A percentile compares a stretch with the other conserved stretches of the same genome.
phyloP scores from a whole-genome alignment of 2,329 filamentous ascomycete genomes.

The Fusarium sp. region DNA sequence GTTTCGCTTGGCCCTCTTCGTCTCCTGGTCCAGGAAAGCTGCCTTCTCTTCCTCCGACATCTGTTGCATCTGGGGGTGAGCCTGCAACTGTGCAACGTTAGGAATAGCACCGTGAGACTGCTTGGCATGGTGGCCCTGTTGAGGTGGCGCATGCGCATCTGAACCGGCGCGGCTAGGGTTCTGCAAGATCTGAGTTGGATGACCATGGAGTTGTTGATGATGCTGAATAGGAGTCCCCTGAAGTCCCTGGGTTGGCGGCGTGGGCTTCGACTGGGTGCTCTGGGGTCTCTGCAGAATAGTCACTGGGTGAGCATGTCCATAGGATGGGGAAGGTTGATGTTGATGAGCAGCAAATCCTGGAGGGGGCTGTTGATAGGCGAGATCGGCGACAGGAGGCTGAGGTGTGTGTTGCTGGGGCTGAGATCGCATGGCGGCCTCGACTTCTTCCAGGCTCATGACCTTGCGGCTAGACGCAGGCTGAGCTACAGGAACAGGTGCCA shows the following conservation, averaged over 20 bases:
- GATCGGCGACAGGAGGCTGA: constrained; percentile 48
- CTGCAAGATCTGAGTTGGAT: constrained; percentile 83
- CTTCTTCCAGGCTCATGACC: constrained; percentile 96
- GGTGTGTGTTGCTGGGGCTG: constrained; percentile 70
- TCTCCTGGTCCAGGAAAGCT: constrained; percentile 89
- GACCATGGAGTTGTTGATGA: constrained; percentile 60
- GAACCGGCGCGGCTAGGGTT: constrained; percentile 78
- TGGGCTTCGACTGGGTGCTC: constrained; percentile 58
- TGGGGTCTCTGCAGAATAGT: constrained; percentile 70
- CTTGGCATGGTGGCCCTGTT: constrained; percentile 57
- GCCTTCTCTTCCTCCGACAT: constrained; percentile 88
- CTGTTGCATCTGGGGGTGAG: constrained; percentile 69
- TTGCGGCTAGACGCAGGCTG: constrained; percentile 69
- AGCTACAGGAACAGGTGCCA: constrained; percentile 47
- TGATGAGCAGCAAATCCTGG: constrained; percentile 46
- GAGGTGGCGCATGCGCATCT: constrained; percentile 59
- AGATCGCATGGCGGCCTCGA: constrained; percentile 90
- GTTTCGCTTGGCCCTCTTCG: constrained; percentile 94
- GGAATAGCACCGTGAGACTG: constrained; percentile 67
- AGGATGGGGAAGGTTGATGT: constrained; percentile 53
- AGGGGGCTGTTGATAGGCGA: constrained; percentile 50
- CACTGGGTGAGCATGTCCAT: constrained; percentile 64
- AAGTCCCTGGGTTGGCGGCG: constrained; percentile 54
- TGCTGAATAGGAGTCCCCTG: constrained; percentile 52
- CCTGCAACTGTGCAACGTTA: constrained; percentile 53